Base-by-base conservation (phyloP, 208 protist species). In the Trypanosoma boissoni region DNA sequence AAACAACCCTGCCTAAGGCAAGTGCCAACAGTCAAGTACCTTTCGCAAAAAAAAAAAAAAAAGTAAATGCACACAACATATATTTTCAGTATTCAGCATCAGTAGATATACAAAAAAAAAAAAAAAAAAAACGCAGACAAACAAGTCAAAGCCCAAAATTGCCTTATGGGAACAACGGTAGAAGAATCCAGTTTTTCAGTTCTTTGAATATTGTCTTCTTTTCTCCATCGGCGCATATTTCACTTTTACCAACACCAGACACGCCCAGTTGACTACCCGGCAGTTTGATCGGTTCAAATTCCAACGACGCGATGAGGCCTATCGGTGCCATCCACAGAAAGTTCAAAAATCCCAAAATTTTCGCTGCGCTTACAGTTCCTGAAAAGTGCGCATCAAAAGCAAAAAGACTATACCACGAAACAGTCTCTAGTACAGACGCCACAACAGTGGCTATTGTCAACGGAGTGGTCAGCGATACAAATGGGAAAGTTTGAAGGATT, bases 281-380 rank as follows among this genome's bases (percentile, higher is more conserved):
- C n/a, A 89, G 66, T n/a, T 44, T 48, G 4, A 79, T 70, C n/a
- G 74, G 57, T 32, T 84, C 76, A n/a, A 77, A 7, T 21, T 75
- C 69, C n/a, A 64, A 72, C 21, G 74, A 72, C 27, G 66, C 55
- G 16, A 87, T 26, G 12, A 91, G 56, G 2, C 74, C 78, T 18
- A 83, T 29, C 3, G 83, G 83, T 26, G 83, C 73, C 1, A 85
- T 14, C 75, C 79, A 91, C 39, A 87, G 27, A n/a, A 91, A 62
- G 5, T 68, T 9, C n/a, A 85, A 78, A 58, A 91, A 87, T 36
- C 59, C 42, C 5, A 74, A 37, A 16, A 84, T 54, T 32, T 45
- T 46, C 12, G 26, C 3, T 18, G 34, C 1, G 20, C 56, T 46
- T 28, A 64, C 45, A 18, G 16, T n/a, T 4, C 6, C 14, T 37